Conservation (phyloP, 768 basidiomycete genomes). For the Pholiota conissans region DNA sequence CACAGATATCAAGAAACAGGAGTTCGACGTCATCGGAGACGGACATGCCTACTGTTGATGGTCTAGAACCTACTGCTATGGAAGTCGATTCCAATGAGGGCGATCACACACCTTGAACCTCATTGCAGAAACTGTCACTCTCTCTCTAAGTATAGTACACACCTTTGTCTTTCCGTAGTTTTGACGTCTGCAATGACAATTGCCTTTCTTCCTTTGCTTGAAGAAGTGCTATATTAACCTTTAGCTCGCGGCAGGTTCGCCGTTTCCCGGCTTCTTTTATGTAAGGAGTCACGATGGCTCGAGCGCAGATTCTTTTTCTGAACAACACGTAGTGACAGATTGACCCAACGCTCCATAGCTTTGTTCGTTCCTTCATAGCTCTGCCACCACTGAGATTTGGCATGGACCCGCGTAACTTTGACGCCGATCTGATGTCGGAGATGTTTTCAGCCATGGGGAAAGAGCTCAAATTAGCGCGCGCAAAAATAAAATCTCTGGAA, state of each 20-base stretch:
- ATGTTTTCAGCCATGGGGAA: conserved; percentile 6
- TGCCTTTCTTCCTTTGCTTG: not conserved
- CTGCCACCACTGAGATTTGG: not conserved
- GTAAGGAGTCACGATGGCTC: not conserved
- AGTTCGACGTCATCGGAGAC: conserved; percentile 6
- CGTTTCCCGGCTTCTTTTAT: not conserved
- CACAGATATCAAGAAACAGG: conserved; percentile 1
- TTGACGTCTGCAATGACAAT: not conserved
- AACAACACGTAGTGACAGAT: not conserved
- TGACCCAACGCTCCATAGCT: not conserved
- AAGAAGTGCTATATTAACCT: not conserved
- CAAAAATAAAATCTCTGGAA: not conserved
- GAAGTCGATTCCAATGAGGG: conserved; percentile 25
- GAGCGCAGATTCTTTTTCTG: not conserved
- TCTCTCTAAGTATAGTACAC: conserved; percentile 1
- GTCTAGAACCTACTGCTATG: conserved; percentile 27
- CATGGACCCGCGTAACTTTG: not conserved
- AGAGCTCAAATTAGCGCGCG: not conserved
- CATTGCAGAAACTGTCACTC: not conserved
- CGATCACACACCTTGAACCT: conserved; percentile 3
- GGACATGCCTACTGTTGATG: conserved; percentile 24
- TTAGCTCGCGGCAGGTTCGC: not conserved
- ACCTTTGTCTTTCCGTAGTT: not conserved
- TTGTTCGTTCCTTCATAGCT: not conserved
- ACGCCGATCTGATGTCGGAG: not conserved